Evolutionary conservation across 495 filamentous ascomycete species (phyloP).

Genomic region (Neurospora sp.): DNA sequence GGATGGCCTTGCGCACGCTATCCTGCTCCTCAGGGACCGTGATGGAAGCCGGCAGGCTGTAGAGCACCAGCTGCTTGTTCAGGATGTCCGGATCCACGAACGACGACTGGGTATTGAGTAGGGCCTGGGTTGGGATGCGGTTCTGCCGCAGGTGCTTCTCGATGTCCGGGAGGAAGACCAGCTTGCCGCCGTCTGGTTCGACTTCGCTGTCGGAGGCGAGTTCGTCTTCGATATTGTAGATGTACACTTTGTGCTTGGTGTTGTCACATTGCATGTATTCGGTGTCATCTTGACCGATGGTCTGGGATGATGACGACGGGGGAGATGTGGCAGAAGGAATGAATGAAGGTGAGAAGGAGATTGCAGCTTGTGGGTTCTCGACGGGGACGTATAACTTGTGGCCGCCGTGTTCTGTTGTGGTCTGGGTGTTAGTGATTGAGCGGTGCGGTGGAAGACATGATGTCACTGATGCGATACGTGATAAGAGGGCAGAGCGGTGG

Average conservation of each 20-base stretch:
- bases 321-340: background rate
- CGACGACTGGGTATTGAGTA: constrained; percentile 37
- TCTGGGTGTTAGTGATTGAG: constrained; percentile 6
- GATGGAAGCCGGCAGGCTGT: constrained; percentile 65
- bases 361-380: constrained; percentile 23
- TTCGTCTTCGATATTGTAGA: constrained; percentile 83
- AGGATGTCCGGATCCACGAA: constrained; percentile 31
- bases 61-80: constrained; percentile 67
- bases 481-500: background rate
- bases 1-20: constrained; percentile 73
- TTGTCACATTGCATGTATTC: constrained; percentile 75
- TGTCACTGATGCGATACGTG: background rate
- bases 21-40: constrained; percentile 68
- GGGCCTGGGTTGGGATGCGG: constrained; percentile 47
- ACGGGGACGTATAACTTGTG: constrained; percentile 47
- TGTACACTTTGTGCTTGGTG: constrained; percentile 76
- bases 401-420: constrained; percentile 39
- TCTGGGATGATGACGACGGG: background rate
- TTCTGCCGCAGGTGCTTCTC: constrained; percentile 56
- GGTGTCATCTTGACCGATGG: constrained; percentile 33
- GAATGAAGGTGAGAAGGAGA: constrained; percentile 1
- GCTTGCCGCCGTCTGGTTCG: constrained; percentile 37
- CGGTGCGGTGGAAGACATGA: background rate
- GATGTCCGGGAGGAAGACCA: constrained; percentile 77
- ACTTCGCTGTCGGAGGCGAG: constrained; percentile 54